Conservation (phyloP, 805 yeast genomes). For the Lipomyces yamanashiensis region DNA sequence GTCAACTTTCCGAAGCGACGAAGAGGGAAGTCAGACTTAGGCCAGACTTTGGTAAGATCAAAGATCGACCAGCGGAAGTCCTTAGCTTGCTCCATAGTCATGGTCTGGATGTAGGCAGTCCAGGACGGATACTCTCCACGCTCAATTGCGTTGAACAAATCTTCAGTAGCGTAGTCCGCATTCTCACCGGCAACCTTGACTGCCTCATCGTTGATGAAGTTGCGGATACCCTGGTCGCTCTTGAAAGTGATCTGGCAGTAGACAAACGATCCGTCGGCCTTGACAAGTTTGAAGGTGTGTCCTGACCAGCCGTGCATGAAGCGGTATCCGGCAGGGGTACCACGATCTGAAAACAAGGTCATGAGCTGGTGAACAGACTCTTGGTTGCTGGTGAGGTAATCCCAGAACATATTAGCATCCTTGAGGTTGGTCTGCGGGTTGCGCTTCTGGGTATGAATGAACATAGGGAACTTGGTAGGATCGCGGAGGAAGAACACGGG, state of each 20-base stretch:
- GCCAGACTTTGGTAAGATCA: constrained; percentile 64
- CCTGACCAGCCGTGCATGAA: constrained; percentile 68
- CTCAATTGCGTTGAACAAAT: constrained; percentile 54
- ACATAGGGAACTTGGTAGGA: constrained; percentile 66
- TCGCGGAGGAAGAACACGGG: constrained; percentile 69
- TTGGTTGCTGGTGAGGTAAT: constrained; percentile 58
- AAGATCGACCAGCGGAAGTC: constrained; percentile 54
- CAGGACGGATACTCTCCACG: constrained; percentile 57
- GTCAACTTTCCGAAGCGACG: constrained; percentile 60
- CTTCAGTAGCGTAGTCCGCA: constrained; percentile 57
- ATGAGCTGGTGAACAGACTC: constrained; percentile 63
- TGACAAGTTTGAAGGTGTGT: constrained; percentile 64
- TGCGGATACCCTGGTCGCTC: constrained; percentile 58
- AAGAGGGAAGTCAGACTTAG: constrained; percentile 59
- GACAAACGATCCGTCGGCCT: constrained; percentile 54
- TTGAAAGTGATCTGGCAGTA: constrained; percentile 62
- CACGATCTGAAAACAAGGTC: constrained; percentile 63
- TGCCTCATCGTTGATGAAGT: constrained; percentile 54
- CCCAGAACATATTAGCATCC: constrained; percentile 64
- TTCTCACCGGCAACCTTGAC: constrained; percentile 52
- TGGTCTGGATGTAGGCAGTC: constrained; percentile 61
- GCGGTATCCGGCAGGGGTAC: constrained; percentile 60
- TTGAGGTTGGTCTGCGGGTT: constrained; percentile 65
- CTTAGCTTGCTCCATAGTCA: constrained; percentile 62
- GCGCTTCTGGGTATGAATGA: constrained; percentile 73